Percentiles rank a stretch among this genome's conserved stretches.
phyloP scores from a whole-genome alignment of 2,329 filamentous ascomycete species.

The Aspergillus candidus region DNA sequence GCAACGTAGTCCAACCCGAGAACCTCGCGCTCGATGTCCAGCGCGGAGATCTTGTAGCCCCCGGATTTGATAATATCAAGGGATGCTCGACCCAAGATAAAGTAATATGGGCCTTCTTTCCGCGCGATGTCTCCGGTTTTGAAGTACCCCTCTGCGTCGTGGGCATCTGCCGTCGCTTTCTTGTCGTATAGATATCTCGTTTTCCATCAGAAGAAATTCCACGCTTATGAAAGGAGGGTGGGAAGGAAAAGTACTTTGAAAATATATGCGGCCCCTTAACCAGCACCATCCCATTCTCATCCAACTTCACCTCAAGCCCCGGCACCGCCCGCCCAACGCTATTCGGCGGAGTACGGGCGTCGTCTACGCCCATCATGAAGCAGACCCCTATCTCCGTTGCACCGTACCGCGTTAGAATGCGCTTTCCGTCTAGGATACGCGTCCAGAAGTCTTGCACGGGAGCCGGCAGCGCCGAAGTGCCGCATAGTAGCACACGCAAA shows the following conservation, averaged over 20 bases:
- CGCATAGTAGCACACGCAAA: slow-evolving; percentile 24
- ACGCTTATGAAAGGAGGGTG: no score
- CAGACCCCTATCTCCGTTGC: slow-evolving; percentile 42
- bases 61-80: slow-evolving; percentile 52
- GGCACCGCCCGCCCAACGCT: slow-evolving; percentile 32
- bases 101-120: slow-evolving; percentile 39
- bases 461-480: slow-evolving; percentile 45
- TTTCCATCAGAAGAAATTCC: no score
- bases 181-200: slow-evolving; percentile 32
- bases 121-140: slow-evolving; percentile 40
- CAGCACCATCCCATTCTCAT: slow-evolving; percentile 46
- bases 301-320: slow-evolving; percentile 39
- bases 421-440: slow-evolving; percentile 13
- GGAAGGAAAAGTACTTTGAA: slow-evolving; percentile 20
- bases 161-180: slow-evolving; percentile 38
- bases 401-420: slow-evolving; percentile 41
- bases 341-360: slow-evolving; percentile 12
- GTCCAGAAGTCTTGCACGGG: slow-evolving; percentile 49
- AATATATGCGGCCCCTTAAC: slow-evolving; percentile 36
- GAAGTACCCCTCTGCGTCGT: slow-evolving; percentile 42
- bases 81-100: slow-evolving; percentile 48
- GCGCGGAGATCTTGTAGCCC: slow-evolving; percentile 51
- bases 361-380: slow-evolving; percentile 37
- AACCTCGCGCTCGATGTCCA: slow-evolving; percentile 52
- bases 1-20: slow-evolving; percentile 45